Evolutionary conservation across 208 protist genomes (phyloP).

Genomic region (Leishmania braziliensis): DNA sequence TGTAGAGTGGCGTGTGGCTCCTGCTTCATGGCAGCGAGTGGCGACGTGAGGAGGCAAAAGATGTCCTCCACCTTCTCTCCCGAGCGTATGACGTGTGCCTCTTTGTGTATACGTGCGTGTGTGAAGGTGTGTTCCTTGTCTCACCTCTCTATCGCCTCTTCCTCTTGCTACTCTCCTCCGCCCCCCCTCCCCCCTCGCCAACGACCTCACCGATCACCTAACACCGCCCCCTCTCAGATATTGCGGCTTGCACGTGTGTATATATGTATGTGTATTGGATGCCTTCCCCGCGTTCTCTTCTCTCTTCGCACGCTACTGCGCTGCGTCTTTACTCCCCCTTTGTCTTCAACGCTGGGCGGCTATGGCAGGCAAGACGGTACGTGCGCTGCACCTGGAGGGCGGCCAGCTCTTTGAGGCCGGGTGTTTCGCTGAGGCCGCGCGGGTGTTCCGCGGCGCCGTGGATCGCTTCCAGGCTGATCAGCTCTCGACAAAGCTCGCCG

Average conservation of each 20-base stretch:
- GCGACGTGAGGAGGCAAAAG: neutral
- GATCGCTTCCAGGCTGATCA: conserved; percentile 38
- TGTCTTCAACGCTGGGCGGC: neutral
- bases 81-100: neutral
- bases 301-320: neutral
- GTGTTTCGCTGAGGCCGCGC: conserved; percentile 24
- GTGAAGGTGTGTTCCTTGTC: neutral
- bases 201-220: neutral
- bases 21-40: neutral
- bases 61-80: neutral
- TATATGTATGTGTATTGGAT: neutral
- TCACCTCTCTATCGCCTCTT: neutral
- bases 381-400: conserved; percentile 27
- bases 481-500: conserved; percentile 18
- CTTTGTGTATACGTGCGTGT: no score
- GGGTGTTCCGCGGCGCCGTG: conserved; percentile 30
- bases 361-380: conserved; percentile 19
- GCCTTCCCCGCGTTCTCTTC: neutral
- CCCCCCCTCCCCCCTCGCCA: neutral
- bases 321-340: neutral
- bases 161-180: neutral
- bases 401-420: conserved; percentile 33
- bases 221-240: neutral
- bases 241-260: neutral
- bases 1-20: neutral